phyloP scores from a whole-genome alignment of 148 eudicot species.

The Camellia granthamiana region DNA sequence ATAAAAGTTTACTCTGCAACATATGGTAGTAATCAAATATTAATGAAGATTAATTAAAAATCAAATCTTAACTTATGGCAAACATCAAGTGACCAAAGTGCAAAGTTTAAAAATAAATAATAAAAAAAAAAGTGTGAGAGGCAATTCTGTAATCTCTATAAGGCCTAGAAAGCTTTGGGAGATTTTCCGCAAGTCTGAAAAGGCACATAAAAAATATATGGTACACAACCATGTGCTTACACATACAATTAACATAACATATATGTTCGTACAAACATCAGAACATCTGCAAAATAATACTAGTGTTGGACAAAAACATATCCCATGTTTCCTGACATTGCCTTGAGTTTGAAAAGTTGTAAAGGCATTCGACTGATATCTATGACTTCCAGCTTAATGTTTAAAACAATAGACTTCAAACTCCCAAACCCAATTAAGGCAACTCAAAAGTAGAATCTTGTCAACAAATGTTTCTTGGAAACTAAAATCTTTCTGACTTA shows the following conservation, averaged over 20 bases:
- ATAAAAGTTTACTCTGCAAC: background rate
- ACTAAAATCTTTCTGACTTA: constrained; percentile 24
- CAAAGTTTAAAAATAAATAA: background rate
- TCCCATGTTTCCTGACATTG: background rate
- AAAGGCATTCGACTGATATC: background rate
- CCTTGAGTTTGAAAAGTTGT: background rate
- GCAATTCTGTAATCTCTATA: background rate
- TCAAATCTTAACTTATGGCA: background rate
- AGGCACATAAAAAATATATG: background rate
- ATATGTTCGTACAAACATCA: background rate
- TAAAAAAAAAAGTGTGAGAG: background rate
- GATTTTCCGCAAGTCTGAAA: background rate
- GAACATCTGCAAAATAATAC: background rate
- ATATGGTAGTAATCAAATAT: background rate
- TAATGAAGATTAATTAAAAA: background rate
- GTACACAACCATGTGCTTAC: background rate
- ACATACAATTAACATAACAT: background rate
- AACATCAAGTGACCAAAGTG: background rate
- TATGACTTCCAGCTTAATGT: background rate
- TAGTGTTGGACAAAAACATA: constrained; percentile 3
- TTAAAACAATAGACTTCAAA: background rate
- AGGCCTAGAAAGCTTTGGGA: background rate
- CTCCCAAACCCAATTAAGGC: background rate
- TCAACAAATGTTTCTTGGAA: constrained; percentile 3
- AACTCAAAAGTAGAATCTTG: background rate